These are phyloP conservation scores for Pistacia integerrima DNA, from an alignment of 345 rosid genomes.

Conservation along the genomic window DNA sequence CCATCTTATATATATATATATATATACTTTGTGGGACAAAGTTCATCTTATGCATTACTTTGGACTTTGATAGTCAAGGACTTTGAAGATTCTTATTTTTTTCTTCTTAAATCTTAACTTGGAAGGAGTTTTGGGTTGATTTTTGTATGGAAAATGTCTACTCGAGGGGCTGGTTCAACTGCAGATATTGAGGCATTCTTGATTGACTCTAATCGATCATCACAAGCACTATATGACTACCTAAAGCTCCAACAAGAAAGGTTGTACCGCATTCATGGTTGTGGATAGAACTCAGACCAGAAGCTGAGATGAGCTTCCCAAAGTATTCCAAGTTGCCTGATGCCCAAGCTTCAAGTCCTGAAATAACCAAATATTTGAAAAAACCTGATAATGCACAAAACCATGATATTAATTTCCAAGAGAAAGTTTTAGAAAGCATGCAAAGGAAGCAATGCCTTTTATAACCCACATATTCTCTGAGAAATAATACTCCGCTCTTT, in stretches of 20 bases:
- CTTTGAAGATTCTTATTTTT: too few relatives aligned
- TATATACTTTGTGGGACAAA: too few relatives aligned
- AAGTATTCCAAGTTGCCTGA: conserved; percentile 65
- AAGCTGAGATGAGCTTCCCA: conserved; percentile 80
- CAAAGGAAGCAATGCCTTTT: conserved; percentile 47
- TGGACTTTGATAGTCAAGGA: too few relatives aligned
- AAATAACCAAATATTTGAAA: conserved; percentile 16
- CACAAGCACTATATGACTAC: background rate
- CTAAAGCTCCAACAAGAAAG: conserved; percentile 23
- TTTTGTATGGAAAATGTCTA: too few relatives aligned
- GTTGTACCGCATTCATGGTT: conserved; percentile 87
- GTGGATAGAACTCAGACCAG: conserved; percentile 86
- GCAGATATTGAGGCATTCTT: too few relatives aligned
- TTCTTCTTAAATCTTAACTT: too few relatives aligned
- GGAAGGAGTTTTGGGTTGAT: too few relatives aligned
- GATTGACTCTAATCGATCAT: too few relatives aligned
- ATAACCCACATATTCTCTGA: conserved; percentile 77
- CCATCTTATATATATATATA: too few relatives aligned
- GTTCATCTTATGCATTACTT: too few relatives aligned
- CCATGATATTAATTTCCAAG: background rate
- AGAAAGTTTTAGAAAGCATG: conserved; percentile 1
- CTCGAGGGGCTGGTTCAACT: too few relatives aligned
- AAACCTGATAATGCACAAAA: conserved; percentile 2
- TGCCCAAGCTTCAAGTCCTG: conserved; percentile 90
- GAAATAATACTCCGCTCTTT: conserved; percentile 91